Percentiles rank a stretch among this genome's conserved stretches.
phyloP scores from a whole-genome alignment of 805 yeast species.

The Candida wancherniae region DNA sequence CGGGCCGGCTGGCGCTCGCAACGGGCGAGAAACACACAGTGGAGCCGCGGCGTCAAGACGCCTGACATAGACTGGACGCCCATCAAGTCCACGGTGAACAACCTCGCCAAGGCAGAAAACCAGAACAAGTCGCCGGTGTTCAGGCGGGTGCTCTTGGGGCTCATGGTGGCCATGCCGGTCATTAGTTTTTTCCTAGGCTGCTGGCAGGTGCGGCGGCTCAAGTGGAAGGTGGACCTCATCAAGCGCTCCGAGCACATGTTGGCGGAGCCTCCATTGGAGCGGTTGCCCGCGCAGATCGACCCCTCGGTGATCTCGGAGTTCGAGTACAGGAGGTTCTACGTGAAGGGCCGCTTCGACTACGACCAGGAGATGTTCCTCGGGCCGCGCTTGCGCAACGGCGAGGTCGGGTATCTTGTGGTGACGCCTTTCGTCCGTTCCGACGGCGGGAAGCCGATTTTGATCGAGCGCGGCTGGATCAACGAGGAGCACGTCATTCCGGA shows the following conservation, averaged over 20 bases:
- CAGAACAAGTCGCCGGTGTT: constrained; percentile 33
- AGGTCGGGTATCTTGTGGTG: constrained; percentile 71
- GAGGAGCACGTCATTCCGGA: constrained; percentile 59
- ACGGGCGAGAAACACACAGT: too few species aligned
- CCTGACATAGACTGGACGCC: constrained; percentile 86
- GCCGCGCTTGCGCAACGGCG: constrained; percentile 67
- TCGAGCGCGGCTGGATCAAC: constrained; percentile 90
- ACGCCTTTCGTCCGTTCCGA: constrained; percentile 76
- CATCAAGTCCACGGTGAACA: constrained; percentile 44
- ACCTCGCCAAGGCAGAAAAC: constrained; percentile 35
- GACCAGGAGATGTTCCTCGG: constrained; percentile 88
- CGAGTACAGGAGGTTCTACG: constrained; percentile 75
- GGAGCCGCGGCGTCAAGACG: too few species aligned
- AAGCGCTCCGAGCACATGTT: constrained; percentile 79
- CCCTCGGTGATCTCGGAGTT: constrained; percentile 66
- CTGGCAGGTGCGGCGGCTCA: constrained; percentile 84
- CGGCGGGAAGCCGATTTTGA: constrained; percentile 71
- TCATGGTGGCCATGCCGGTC: constrained; percentile 73
- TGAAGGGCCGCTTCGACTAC: constrained; percentile 77
- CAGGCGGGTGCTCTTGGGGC: constrained; percentile 40
- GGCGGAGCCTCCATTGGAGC: constrained; percentile 62
- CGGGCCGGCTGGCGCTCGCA: too few species aligned
- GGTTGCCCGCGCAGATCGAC: constrained; percentile 59
- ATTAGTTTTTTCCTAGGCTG: constrained; percentile 81
- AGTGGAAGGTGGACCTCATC: constrained; percentile 84